Evolutionary conservation across 2,329 filamentous ascomycete genomes (phyloP).

Genomic region (Cytospora leucostoma): DNA sequence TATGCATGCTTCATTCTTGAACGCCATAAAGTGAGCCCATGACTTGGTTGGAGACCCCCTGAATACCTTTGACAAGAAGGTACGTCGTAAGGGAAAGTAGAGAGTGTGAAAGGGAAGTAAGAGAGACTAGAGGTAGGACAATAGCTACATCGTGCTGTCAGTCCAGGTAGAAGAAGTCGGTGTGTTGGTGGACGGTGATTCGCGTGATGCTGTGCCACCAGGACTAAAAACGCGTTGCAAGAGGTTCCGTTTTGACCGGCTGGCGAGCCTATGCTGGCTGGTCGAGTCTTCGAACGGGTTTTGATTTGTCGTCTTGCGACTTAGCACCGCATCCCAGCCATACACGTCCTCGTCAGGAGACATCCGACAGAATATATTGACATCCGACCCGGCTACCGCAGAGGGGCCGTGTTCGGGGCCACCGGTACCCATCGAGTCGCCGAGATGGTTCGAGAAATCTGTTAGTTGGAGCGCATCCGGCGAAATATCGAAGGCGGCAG

Average conservation of each 20-base stretch:
- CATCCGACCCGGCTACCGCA: conserved; percentile 26
- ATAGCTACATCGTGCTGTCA: conserved; percentile 9
- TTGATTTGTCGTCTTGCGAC: conserved; percentile 26
- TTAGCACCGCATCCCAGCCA: conserved; percentile 35
- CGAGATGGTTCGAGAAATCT: conserved; percentile 38
- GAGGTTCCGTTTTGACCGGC: conserved; percentile 24
- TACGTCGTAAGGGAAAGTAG: neutral
- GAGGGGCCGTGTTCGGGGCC: conserved; percentile 22
- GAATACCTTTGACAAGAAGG: neutral
- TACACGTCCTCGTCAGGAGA: conserved; percentile 33
- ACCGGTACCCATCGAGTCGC: conserved; percentile 20
- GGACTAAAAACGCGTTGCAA: conserved; percentile 27
- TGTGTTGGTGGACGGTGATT: conserved; percentile 13
- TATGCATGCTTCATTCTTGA: conserved; percentile 20
- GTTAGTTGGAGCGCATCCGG: conserved; percentile 30
- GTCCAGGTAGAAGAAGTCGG: conserved; percentile 7
- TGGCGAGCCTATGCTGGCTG: conserved; percentile 21
- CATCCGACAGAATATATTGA: conserved; percentile 21
- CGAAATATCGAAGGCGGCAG: conserved; percentile 17
- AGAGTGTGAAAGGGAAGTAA: neutral
- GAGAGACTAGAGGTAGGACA: neutral
- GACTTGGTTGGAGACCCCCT: neutral
- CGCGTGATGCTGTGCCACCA: conserved; percentile 12
- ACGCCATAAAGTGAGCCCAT: conserved; percentile 7
- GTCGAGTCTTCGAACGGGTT: conserved; percentile 14